phyloP scores from a whole-genome alignment of 2,329 filamentous ascomycete species.

The Aspergillus awamori region DNA sequence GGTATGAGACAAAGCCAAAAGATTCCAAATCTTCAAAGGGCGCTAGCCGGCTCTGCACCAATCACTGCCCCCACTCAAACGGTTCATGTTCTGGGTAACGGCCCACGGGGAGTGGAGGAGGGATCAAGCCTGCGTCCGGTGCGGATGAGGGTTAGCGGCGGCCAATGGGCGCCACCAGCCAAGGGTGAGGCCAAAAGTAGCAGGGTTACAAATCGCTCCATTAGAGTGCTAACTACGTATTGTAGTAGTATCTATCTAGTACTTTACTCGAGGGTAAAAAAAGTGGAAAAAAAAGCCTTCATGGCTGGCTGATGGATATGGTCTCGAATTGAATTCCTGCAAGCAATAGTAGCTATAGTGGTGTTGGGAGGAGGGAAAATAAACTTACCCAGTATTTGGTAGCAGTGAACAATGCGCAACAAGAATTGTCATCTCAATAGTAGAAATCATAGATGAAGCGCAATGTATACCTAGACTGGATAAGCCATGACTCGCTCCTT shows the following conservation, averaged over 20 bases:
- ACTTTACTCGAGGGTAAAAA: neutral
- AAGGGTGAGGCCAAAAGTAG: neutral
- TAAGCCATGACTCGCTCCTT: neutral
- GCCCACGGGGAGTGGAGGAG: conserved; percentile 25
- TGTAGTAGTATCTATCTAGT: neutral
- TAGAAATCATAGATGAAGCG: neutral
- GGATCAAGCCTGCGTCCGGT: conserved; percentile 2
- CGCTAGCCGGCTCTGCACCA: conserved; percentile 21
- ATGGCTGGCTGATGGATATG: neutral
- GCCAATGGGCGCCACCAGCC: neutral
- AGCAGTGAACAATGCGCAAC: conserved; percentile 19
- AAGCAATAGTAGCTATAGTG: too few relatives aligned
- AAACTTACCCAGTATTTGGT: neutral
- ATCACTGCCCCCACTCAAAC: conserved; percentile 26
- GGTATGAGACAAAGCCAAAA: conserved; percentile 24
- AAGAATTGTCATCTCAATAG: conserved; percentile 20
- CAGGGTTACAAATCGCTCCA: neutral
- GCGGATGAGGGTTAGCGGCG: neutral
- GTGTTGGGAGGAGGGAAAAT: too few relatives aligned
- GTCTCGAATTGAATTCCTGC: too few relatives aligned
- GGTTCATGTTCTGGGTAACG: conserved; percentile 24
- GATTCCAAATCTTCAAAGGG: conserved; percentile 28
- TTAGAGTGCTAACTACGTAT: conserved; percentile 4
- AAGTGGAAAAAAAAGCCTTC: too few relatives aligned
- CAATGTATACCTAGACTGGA: conserved; percentile 1